Conservation (phyloP, 495 filamentous ascomycete species). For the Chaetomium cochliodes region DNA sequence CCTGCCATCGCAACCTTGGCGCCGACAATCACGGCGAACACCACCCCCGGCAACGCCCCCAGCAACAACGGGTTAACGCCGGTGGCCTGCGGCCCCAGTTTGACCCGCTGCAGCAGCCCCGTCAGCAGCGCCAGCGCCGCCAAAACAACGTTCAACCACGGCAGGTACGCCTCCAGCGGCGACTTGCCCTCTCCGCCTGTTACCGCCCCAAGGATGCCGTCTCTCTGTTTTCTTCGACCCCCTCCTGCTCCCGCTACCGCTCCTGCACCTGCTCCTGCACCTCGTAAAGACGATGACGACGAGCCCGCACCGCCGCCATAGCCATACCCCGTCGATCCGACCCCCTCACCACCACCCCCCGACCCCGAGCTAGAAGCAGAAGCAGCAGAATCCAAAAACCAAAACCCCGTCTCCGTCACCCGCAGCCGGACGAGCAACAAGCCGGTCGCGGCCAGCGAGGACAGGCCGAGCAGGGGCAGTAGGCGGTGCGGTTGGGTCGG, state of each 20-base stretch:
- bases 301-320: neutral
- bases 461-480: conserved; percentile 55
- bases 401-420: conserved; percentile 40
- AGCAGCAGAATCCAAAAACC: conserved; percentile 33
- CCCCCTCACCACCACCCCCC: too few species aligned
- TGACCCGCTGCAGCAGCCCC: conserved; percentile 30
- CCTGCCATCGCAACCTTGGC: conserved; percentile 55
- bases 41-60: conserved; percentile 43
- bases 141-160: conserved; percentile 49
- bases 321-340: too few species aligned
- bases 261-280: neutral
- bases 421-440: conserved; percentile 48
- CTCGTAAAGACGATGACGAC: too few species aligned
- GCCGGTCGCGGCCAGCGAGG: conserved; percentile 59
- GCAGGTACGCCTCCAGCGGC: conserved; percentile 48
- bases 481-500: conserved; percentile 36
- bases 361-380: neutral
- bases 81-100: conserved; percentile 15
- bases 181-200: conserved; percentile 11
- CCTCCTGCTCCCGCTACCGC: neutral
- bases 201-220: neutral
- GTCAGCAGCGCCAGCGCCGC: conserved; percentile 39
- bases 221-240: neutral
- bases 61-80: conserved; percentile 24
- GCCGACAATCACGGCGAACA: conserved; percentile 49